Base-by-base conservation (phyloP, 163 green algal species). In the Chlamydomonas reinhardtii region DNA sequence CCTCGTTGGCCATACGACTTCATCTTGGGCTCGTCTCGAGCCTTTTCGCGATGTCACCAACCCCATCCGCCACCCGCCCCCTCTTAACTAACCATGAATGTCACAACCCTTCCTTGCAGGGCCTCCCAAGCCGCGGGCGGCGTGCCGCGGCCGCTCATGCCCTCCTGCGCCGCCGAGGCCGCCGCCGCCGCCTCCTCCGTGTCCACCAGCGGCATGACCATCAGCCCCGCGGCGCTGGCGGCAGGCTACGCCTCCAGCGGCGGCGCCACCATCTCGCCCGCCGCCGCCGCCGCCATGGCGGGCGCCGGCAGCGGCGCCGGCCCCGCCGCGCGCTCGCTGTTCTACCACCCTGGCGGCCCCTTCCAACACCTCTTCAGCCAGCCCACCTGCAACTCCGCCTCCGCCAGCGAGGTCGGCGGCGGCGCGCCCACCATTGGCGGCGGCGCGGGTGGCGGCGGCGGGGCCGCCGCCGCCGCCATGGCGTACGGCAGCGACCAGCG, bases 401-500 rank as follows among this genome's bases (percentile, higher is more conserved):
- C 80, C 0, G 70, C 69, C 14, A 80, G 70, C 39, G 80, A 86
- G 70, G 2, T 80, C 3, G 80, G 80, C 69, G 32, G 24, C 37
- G 70, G 35, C 70, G 31, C 31, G 17, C 62, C 62, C 62, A 34
- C 12, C 62, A 29, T 32, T 17, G 62, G 62, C 27, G 27, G 19
- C 65, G 65, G 8, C 12, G n/a, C n/a, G n/a, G n/a, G n/a, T n/a
- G 29, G 27, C 65, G 69, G 69, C 69, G 56, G 25, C 66, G 29
- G 4, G 24, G 54, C 16, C 54, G 54, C 35, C 11, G 35, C 4
- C 4, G 70, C 29, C 11, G 80, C 27, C 69, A 77, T 77, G 34
- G 80, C 56, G 70, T 86, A 80, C 56, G 70, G 70, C 80, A 73
- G 27, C 54, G 80, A 86, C 56, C 70, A 80, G 54, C 69, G 82